Evolutionary conservation across 2,329 filamentous ascomycete genomes (phyloP).

Genomic region (Hymenoscyphus scutula): DNA sequence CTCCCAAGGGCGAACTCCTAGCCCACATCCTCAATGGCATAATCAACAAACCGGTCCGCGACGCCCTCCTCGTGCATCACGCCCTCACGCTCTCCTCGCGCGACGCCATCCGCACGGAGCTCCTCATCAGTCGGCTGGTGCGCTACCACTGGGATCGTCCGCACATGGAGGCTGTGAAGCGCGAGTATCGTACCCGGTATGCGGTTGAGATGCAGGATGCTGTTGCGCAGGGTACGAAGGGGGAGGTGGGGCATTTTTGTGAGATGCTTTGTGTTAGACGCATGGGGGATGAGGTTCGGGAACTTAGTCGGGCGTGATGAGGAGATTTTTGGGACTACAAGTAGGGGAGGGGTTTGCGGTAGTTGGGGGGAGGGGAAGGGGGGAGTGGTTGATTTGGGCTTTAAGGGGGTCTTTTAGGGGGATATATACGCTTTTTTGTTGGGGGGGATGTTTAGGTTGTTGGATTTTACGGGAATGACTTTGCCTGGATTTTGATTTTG

Average conservation of each 20-base stretch:
- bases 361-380: conserved; percentile 10
- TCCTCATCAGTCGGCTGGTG: conserved; percentile 84
- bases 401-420: no score
- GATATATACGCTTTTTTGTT: no score
- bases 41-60: conserved; percentile 91
- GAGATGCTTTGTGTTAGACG: conserved; percentile 63
- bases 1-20: conserved; percentile 85
- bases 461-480: no score
- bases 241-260: conserved; percentile 77
- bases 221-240: conserved; percentile 71
- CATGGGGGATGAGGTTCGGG: conserved; percentile 58
- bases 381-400: not conserved
- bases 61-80: conserved; percentile 87
- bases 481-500: no score
- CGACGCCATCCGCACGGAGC: conserved; percentile 68
- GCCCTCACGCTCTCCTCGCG: conserved; percentile 80
- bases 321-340: no score
- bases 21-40: conserved; percentile 95
- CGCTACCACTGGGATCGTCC: conserved; percentile 87
- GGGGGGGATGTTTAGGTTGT: no score
- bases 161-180: conserved; percentile 78
- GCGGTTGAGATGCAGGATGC: conserved; percentile 70
- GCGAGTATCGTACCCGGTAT: conserved; percentile 77
- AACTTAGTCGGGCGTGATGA: conserved; percentile 37
- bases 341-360: no score